These are phyloP conservation scores for Cyclanthera cordifolia DNA, from an alignment of 306 rosid species.

Conservation along the genomic window DNA sequence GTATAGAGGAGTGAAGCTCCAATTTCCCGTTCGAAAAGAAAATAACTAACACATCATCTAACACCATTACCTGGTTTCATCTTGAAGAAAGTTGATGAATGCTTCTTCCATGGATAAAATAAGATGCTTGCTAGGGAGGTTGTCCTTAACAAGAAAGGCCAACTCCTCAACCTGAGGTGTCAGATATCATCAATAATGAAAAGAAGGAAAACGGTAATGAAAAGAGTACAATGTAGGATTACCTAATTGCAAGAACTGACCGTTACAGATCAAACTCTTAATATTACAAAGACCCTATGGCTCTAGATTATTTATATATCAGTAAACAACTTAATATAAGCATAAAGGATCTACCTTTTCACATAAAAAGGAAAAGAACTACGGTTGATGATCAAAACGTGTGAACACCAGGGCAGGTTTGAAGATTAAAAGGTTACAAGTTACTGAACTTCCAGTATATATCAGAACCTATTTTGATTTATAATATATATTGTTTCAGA, in stretches of 20 bases:
- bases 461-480: neutral
- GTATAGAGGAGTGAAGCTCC: too few relatives aligned
- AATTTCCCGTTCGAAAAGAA: too few relatives aligned
- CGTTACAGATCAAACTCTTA: neutral
- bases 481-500: neutral
- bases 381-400: neutral
- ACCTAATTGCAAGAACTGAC: neutral
- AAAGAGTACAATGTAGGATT: neutral
- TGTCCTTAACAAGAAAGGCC: conserved; percentile 93
- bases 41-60: conserved; percentile 6
- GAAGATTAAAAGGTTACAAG: neutral
- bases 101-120: conserved; percentile 85
- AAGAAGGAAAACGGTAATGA: neutral
- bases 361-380: neutral
- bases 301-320: neutral
- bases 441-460: too few relatives aligned
- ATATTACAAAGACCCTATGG: neutral
- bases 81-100: conserved; percentile 67
- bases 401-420: neutral
- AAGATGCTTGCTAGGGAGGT: conserved; percentile 91
- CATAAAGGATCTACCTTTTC: neutral
- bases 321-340: neutral
- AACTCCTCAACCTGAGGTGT: conserved; percentile 77
- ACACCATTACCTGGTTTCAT: conserved; percentile 52
- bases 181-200: neutral